These are phyloP conservation scores for Globisporangium irregulare DNA, from an alignment of 352 stramenopile genomes.

Conservation along the genomic window DNA sequence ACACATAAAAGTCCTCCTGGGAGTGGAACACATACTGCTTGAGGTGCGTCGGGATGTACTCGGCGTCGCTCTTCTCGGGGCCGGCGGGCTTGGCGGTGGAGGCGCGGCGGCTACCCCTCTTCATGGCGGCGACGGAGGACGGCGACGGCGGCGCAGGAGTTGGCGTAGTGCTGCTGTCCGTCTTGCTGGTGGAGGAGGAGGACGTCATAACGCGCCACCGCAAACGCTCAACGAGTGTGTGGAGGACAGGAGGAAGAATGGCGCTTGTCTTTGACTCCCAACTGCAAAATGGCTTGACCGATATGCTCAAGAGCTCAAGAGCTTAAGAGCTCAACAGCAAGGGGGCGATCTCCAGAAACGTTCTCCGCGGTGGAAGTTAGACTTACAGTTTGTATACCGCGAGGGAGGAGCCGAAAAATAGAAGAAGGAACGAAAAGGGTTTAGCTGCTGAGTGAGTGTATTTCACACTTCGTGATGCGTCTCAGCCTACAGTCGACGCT, in stretches of 20 bases:
- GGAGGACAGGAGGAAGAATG: neutral
- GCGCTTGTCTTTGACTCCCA: constrained; percentile 5
- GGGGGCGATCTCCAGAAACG: neutral
- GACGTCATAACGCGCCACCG: constrained; percentile 7
- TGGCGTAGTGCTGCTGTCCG: neutral
- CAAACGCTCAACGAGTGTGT: neutral
- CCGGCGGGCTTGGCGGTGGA: neutral
- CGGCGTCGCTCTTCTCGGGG: constrained; percentile 42
- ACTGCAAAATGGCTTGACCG: neutral
- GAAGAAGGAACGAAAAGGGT: neutral
- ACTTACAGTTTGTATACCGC: neutral
- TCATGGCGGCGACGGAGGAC: constrained; percentile 11
- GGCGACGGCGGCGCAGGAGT: constrained; percentile 1
- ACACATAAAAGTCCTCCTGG: constrained; percentile 93
- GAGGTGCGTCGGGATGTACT: constrained; percentile 88
- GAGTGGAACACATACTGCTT: constrained; percentile 86
- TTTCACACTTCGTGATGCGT: neutral
- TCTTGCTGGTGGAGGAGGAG: neutral
- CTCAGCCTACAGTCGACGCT: too few relatives aligned
- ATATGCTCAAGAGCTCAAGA: neutral
- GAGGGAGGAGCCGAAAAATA: neutral
- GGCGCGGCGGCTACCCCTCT: neutral
- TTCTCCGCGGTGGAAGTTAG: neutral
- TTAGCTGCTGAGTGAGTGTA: neutral
- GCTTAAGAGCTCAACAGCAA: neutral